Conservation (phyloP, 768 basidiomycete species). For the Leccinum disarticulatum region DNA sequence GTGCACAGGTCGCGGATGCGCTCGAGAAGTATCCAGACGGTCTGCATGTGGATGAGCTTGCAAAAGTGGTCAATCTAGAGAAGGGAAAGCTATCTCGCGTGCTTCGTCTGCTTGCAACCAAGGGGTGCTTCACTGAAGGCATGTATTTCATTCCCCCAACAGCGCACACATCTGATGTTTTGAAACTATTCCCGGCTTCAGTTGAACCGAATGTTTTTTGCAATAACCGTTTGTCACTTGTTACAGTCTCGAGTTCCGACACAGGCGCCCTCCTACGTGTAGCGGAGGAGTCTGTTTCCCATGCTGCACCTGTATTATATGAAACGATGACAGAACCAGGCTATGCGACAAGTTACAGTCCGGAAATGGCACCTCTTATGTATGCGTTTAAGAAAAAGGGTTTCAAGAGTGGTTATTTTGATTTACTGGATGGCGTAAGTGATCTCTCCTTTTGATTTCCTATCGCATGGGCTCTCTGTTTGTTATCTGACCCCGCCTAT, state of each 20-base stretch:
- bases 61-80: constrained; percentile 24
- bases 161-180: background rate
- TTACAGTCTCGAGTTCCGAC: constrained; percentile 17
- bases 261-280: constrained; percentile 11
- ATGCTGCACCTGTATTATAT: constrained; percentile 19
- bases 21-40: constrained; percentile 28
- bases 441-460: background rate
- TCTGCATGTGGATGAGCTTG: constrained; percentile 27
- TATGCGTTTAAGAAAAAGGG: constrained; percentile 21
- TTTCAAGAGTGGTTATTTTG: constrained; percentile 19
- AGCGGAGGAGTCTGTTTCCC: constrained; percentile 10
- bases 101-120: constrained; percentile 33
- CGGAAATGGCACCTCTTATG: constrained; percentile 22
- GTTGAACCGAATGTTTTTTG: constrained; percentile 30
- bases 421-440: constrained; percentile 24
- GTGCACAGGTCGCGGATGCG: background rate
- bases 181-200: background rate
- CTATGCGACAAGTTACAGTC: constrained; percentile 23
- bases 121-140: constrained; percentile 13
- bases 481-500: background rate
- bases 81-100: constrained; percentile 30
- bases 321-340: constrained; percentile 27
- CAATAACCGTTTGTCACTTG: constrained; percentile 35
- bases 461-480: background rate
- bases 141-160: background rate